Base-by-base conservation (phyloP, 2,329 filamentous ascomycete genomes). In the Colletotrichum magnum region DNA sequence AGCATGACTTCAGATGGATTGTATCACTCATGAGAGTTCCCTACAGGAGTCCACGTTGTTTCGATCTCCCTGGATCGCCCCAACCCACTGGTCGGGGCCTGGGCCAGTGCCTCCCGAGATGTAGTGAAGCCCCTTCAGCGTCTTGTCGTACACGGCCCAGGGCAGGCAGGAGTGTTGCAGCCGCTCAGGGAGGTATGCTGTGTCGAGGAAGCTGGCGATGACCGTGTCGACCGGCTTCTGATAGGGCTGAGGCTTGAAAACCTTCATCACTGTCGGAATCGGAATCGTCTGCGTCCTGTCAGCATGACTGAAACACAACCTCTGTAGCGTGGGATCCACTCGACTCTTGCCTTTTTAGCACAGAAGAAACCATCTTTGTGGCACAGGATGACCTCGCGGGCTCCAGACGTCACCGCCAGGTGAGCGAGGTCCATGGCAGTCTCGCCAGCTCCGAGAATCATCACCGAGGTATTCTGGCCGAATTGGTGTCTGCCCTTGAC, bases 51-150 rank as follows among this genome's bases (percentile, higher is more conserved):
- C 77, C 36, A 77, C 75, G 26, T 81, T 76, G 48, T 80, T 79
- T 47, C 82, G 78, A 1, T 77, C 75, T 0, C 74, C 64, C 54
- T 79, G 78, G 56, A 85, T 81, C 10, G 80, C 79, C 2, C 85
- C 85, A n/a, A 83, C 81, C 81, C 84, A 85, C 72, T 87, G 85
- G 69, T 86, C 84, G 1, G 82, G 79, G 0, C 85, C 85, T 58
- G 80, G 78, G 5, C 76, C 75, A 0, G 84, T 85, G 0, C 85
- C 85, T 10, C 83, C 83, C 3, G 83, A 82, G 3, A 80, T 67
- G 73, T 76, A 82, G 56, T 83, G 80, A 68, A 84, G 83, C 10
- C 73, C 75, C 64, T 82, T 80, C 56, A 86, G 78, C 73, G 83
- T 86, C 28, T 73, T 73, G 59, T 86, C 82, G 68, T 87, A 87